Evolutionary conservation across 2,329 filamentous ascomycete species (phyloP).

Genomic region (Whalleya microplaca): DNA sequence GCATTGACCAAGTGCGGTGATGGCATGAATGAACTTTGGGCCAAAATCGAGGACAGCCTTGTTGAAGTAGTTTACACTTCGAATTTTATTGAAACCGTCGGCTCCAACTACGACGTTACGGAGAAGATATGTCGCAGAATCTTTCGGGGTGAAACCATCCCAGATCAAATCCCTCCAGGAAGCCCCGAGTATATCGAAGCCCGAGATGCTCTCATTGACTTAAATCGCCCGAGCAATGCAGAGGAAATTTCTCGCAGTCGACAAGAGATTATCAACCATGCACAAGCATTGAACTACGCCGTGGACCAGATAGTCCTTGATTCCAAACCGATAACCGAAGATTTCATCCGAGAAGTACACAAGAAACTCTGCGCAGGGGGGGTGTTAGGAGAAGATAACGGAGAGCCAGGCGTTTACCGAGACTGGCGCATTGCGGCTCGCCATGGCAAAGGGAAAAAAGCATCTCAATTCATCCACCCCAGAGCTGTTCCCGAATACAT

Average conservation of each 20-base stretch:
- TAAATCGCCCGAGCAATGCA: background rate
- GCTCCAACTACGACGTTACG: conserved; percentile 18
- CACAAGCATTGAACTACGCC: conserved; percentile 18
- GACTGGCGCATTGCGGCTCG: conserved; percentile 21
- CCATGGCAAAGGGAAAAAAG: conserved; percentile 12
- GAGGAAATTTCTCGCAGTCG: conserved; percentile 11
- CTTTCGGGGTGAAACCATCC: conserved; percentile 11
- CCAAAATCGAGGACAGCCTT: conserved; percentile 6
- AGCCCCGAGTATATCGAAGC: conserved; percentile 14
- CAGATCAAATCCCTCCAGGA: conserved; percentile 2
- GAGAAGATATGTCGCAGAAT: conserved; percentile 12
- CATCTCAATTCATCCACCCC: conserved; percentile 25
- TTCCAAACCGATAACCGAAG: conserved; percentile 11
- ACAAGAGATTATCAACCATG: conserved; percentile 26
- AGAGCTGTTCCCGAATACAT: conserved; percentile 32
- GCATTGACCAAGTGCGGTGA: no score
- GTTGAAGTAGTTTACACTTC: conserved; percentile 20
- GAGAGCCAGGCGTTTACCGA: conserved; percentile 37
- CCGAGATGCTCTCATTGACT: conserved; percentile 5
- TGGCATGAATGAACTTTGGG: no score
- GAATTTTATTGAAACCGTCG: conserved; percentile 24
- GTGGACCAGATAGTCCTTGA: conserved; percentile 16
- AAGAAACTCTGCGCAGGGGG: conserved; percentile 8
- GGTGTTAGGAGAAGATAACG: conserved; percentile 42
- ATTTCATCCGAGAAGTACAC: conserved; percentile 17